Evolutionary conservation across 352 stramenopile species (phyloP).

Genomic region (Phytophthora pisi): DNA sequence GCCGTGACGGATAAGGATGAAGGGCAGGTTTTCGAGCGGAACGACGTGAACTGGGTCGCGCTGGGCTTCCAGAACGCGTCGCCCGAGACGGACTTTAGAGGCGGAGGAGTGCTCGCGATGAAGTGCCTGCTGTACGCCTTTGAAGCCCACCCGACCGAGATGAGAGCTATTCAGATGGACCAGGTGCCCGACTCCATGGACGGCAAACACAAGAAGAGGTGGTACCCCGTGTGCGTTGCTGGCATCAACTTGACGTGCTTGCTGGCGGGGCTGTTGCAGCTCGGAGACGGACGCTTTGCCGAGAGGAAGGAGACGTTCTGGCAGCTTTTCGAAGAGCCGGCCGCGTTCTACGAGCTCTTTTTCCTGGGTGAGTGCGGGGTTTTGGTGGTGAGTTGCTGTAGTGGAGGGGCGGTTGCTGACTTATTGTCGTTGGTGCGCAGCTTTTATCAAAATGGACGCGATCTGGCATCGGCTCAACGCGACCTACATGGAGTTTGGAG

Average conservation of each 20-base stretch:
- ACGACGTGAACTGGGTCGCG: slow-evolving; percentile 65
- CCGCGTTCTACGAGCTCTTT: slow-evolving; percentile 86
- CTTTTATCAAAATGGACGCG: slow-evolving; percentile 85
- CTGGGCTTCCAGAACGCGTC: slow-evolving; percentile 82
- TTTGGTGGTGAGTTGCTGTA: background rate
- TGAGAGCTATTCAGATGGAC: slow-evolving; percentile 58
- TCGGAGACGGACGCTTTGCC: slow-evolving; percentile 68
- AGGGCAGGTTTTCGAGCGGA: slow-evolving; percentile 43
- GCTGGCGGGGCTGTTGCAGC: slow-evolving; percentile 64
- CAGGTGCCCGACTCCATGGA: slow-evolving; percentile 45
- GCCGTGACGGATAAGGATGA: slow-evolving; percentile 28
- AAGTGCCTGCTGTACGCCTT: slow-evolving; percentile 88
- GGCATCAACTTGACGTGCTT: slow-evolving; percentile 89
- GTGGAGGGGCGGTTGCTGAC: background rate
- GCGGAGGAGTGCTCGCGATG: slow-evolving; percentile 76
- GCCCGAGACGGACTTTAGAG: slow-evolving; percentile 85
- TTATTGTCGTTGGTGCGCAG: slow-evolving; percentile 18
- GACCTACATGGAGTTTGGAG: slow-evolving; percentile 88
- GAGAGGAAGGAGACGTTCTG: slow-evolving; percentile 56
- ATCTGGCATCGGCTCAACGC: slow-evolving; percentile 82
- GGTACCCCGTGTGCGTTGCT: slow-evolving; percentile 84
- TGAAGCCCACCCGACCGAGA: slow-evolving; percentile 72
- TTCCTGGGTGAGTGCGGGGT: slow-evolving; percentile 41
- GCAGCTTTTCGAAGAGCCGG: slow-evolving; percentile 82
- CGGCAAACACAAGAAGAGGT: slow-evolving; percentile 46